Percentiles rank a stretch among this genome's conserved stretches.
Evolutionary conservation across 2,329 filamentous ascomycete genomes (phyloP).

Genomic region (Aureobasidium sp.): DNA sequence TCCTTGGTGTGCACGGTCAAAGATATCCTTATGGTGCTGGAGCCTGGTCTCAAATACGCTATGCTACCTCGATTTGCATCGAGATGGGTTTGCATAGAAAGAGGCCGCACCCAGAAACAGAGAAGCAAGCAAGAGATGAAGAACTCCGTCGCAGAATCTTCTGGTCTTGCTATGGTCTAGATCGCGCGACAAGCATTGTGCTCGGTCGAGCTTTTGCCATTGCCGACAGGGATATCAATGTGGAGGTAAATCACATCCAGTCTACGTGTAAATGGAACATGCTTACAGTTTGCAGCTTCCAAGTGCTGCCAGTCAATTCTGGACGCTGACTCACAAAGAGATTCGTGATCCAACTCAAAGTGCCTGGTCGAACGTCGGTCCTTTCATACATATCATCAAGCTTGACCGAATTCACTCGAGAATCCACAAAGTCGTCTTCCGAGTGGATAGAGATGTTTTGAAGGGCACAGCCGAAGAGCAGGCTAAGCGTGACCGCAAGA

Average conservation of each 20-base stretch:
- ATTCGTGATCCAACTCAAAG: not conserved
- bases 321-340: not conserved
- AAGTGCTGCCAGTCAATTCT: not conserved
- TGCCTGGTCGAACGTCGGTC: not conserved
- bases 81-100: not conserved
- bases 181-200: not conserved
- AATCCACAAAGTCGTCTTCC: not conserved
- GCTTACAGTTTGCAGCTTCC: not conserved
- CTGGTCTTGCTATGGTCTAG: not conserved
- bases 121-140: not conserved
- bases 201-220: not conserved
- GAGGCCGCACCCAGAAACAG: not conserved
- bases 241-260: not conserved
- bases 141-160: not conserved
- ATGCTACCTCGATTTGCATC: not conserved
- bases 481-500: not conserved
- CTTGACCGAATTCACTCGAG: not conserved
- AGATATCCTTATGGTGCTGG: not conserved
- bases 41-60: not conserved
- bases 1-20: not conserved
- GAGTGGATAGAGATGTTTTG: not conserved
- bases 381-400: not conserved
- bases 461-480: not conserved
- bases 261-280: not conserved
- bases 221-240: not conserved